These are phyloP conservation scores for Gnetum montanum DNA, from an alignment of 75 land plant genomes.

Conservation along the genomic window DNA sequence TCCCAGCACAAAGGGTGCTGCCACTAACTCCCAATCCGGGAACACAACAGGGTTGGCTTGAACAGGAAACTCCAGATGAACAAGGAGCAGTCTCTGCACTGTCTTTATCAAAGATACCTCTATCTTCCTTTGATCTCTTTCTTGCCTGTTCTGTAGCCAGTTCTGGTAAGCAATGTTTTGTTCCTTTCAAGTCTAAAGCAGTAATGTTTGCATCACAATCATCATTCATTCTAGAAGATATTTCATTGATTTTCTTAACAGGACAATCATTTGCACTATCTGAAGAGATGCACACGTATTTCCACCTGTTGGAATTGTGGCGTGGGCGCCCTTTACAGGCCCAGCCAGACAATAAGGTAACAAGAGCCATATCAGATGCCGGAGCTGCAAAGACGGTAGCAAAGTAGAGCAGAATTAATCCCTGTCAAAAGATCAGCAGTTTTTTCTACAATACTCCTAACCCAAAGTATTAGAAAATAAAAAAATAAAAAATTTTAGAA, in stretches of 20 bases:
- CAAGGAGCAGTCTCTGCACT: neutral
- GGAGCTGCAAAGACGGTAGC: conserved; percentile 64
- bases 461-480: too few species aligned
- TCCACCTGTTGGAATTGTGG: conserved; percentile 7
- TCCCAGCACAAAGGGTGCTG: conserved; percentile 20
- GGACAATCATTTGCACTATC: conserved; percentile 25
- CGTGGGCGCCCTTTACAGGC: conserved; percentile 55
- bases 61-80: conserved; percentile 9
- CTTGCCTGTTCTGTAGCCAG: conserved; percentile 12
- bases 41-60: conserved; percentile 41
- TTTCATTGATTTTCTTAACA: conserved; percentile 12
- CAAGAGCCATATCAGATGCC: conserved; percentile 45
- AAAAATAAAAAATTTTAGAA: too few species aligned
- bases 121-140: conserved; percentile 11
- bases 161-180: conserved; percentile 3
- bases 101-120: neutral
- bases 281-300: conserved; percentile 35
- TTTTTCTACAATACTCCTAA: too few species aligned
- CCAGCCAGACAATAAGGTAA: conserved; percentile 71
- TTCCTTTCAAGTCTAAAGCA: conserved; percentile 1
- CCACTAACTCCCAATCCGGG: conserved; percentile 46
- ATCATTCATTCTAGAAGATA: conserved; percentile 8
- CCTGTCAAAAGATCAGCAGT: neutral
- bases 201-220: conserved; percentile 10
- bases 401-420: neutral